These are phyloP conservation scores for Populus hybrid DNA, from an alignment of 441 rosid genomes.

Conservation along the genomic window DNA sequence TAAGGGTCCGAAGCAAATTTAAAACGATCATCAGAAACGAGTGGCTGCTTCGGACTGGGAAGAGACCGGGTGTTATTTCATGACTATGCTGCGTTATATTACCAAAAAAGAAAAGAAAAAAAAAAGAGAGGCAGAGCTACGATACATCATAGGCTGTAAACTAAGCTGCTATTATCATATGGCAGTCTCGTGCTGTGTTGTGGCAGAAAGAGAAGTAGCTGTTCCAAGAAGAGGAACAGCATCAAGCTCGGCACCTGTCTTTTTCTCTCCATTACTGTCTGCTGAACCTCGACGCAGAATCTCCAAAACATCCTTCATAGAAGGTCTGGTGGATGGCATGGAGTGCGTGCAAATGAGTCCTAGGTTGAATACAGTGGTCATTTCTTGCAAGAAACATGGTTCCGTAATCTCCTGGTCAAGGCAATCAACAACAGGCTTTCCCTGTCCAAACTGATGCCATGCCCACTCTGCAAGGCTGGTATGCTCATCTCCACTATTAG, in stretches of 20 bases:
- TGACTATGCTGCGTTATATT: not conserved
- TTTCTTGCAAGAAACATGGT: conserved; percentile 34
- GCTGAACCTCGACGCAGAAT: conserved; percentile 40
- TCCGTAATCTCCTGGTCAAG: conserved; percentile 45
- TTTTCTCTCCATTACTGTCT: conserved; percentile 29
- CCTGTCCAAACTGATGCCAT: conserved; percentile 37
- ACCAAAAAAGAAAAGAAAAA: not conserved
- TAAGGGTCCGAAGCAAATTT: not conserved
- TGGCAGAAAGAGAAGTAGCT: conserved; percentile 40
- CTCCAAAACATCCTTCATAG: conserved; percentile 50
- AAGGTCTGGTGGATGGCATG: conserved; percentile 45
- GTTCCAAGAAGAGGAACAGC: conserved; percentile 50
- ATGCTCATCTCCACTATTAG: conserved; percentile 49
- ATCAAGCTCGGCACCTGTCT: conserved; percentile 38
- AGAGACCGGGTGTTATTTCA: not conserved
- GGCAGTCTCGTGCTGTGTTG: conserved; percentile 33
- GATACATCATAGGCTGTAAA: conserved; percentile 15
- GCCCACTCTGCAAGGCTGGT: conserved; percentile 65
- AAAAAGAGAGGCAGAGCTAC: too few relatives aligned
- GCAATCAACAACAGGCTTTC: conserved; percentile 31
- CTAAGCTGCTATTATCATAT: conserved; percentile 17
- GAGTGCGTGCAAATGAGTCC: conserved; percentile 51
- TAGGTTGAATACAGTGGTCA: conserved; percentile 47
- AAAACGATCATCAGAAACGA: not conserved
- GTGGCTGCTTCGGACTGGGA: not conserved